Conservation (phyloP, 805 yeast genomes). For the Diddensiella santjacobensis region DNA sequence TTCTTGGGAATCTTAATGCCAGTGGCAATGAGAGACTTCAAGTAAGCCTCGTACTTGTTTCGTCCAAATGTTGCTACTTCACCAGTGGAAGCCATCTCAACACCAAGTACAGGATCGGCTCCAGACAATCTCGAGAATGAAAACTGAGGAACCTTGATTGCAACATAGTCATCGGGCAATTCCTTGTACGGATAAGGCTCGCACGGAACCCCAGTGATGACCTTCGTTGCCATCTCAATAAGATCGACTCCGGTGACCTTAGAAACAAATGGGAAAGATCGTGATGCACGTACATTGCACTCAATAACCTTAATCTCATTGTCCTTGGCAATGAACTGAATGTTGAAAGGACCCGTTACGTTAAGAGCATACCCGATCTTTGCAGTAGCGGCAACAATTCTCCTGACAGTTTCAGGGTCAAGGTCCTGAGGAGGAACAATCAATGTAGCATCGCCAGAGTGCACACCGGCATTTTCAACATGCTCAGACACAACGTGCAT, state of each 20-base stretch:
- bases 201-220: constrained; percentile 83
- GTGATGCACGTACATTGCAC: constrained; percentile 98
- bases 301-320: constrained; percentile 96
- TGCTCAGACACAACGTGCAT: constrained; percentile 98
- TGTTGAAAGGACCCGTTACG: constrained; percentile 96
- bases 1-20: constrained; percentile 95
- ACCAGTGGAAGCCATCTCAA: constrained; percentile 99
- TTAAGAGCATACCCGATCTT: constrained; percentile 93
- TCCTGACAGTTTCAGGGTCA: constrained; percentile 81
- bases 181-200: constrained; percentile 86
- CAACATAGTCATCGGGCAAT: constrained; percentile 91
- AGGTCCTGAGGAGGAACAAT: constrained; percentile 96
- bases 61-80: constrained; percentile 97
- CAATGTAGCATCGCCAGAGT: constrained; percentile 97
- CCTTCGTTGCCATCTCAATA: constrained; percentile 96
- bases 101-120: constrained; percentile 97
- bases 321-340: constrained; percentile 94
- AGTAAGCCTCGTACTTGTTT: constrained; percentile 94
- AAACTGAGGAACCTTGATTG: constrained; percentile 95
- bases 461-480: constrained; percentile 99
- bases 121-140: constrained; percentile 96
- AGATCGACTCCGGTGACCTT: constrained; percentile 95
- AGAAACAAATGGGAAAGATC: constrained; percentile 97
- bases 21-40: constrained; percentile 90
- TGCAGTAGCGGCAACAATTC: constrained; percentile 93